Percentiles rank a stretch among this genome's conserved stretches.
Conservation (phyloP, 768 basidiomycete species). For the Saitozyma podzolica region DNA sequence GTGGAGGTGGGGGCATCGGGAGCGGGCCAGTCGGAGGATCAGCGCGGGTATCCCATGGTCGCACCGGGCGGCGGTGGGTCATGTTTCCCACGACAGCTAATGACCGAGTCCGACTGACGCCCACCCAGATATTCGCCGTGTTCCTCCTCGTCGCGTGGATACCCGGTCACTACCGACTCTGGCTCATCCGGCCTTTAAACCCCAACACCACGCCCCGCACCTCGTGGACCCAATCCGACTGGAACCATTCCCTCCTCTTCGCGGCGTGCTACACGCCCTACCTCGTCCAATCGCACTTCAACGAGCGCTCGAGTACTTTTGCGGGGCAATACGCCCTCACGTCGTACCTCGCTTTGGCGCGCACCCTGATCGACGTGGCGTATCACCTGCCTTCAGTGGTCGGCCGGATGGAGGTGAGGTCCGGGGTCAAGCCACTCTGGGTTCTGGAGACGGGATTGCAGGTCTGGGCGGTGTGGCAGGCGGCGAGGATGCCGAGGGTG, state of each 20-base stretch:
- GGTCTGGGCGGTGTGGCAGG: conserved; percentile 12
- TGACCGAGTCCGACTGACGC: not conserved
- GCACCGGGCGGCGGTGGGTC: not conserved
- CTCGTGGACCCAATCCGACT: not conserved
- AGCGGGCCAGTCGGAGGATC: too few species aligned
- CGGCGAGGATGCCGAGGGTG: conserved; percentile 15
- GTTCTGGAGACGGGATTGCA: conserved; percentile 6
- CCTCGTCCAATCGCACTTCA: conserved; percentile 6
- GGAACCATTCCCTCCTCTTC: not conserved
- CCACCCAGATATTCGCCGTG: not conserved
- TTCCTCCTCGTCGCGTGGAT: not conserved
- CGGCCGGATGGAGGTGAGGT: conserved; percentile 10
- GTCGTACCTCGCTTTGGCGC: conserved; percentile 9
- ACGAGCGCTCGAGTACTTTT: conserved; percentile 11
- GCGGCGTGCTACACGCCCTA: not conserved
- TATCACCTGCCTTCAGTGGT: conserved; percentile 14
- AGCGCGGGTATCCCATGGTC: too few species aligned
- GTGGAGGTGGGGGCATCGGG: too few species aligned
- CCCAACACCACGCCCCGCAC: not conserved
- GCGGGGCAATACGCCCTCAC: conserved; percentile 19
- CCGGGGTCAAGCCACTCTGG: conserved; percentile 1
- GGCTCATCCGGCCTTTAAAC: not conserved
- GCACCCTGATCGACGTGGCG: conserved; percentile 1
- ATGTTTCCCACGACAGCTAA: not conserved
- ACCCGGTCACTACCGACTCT: not conserved